Conservation (phyloP, 2,329 filamentous ascomycete species). For the Claviceps digitariae region DNA sequence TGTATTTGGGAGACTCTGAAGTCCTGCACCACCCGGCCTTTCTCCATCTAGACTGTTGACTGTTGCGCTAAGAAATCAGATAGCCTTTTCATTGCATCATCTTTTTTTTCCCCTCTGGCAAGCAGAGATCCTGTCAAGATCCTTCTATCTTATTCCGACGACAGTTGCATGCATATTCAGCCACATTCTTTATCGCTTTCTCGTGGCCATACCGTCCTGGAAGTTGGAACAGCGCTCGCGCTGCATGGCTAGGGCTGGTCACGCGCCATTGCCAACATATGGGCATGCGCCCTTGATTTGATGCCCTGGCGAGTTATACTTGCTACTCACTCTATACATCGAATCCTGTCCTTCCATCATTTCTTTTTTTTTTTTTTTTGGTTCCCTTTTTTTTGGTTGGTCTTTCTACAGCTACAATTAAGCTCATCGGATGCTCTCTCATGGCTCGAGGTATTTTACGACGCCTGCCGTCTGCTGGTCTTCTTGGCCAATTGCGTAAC, state of each 20-base stretch:
- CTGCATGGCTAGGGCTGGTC: constrained; percentile 4
- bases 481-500: neutral
- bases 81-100: neutral
- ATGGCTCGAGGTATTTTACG: constrained; percentile 9
- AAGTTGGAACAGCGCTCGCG: constrained; percentile 1
- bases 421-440: neutral
- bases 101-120: neutral
- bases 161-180: neutral
- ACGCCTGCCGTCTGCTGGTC: neutral
- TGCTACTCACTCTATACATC: neutral
- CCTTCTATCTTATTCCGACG: neutral
- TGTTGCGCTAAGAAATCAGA: neutral
- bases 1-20: neutral
- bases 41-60: neutral
- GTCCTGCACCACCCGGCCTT: neutral
- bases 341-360: neutral
- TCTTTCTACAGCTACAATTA: neutral
- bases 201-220: neutral
- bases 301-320: neutral
- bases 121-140: neutral
- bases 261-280: constrained; percentile 4
- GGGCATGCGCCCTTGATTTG: constrained; percentile 8
- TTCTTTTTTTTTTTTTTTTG: neutral
- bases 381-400: neutral
- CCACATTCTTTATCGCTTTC: neutral